phyloP scores from a whole-genome alignment of 148 eudicot genomes.

The Camellia lanceoleosa region DNA sequence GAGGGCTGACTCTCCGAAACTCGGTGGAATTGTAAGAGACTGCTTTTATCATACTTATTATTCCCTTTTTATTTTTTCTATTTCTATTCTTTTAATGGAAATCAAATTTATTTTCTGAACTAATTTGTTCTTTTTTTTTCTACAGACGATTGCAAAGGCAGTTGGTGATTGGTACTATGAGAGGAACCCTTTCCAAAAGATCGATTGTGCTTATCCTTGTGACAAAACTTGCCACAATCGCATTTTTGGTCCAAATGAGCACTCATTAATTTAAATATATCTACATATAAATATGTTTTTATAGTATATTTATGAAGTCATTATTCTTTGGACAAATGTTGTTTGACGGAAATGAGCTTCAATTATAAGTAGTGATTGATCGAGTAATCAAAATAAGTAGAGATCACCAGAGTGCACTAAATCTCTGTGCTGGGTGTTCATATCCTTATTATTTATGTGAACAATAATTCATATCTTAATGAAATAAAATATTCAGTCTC shows the following conservation, averaged over 20 bases:
- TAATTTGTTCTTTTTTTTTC: not conserved
- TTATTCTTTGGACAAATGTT: not conserved
- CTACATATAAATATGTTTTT: not conserved
- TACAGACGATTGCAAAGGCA: constrained; percentile 82
- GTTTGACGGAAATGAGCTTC: not conserved
- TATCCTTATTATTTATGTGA: not conserved
- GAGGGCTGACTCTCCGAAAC: constrained; percentile 47
- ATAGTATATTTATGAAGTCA: not conserved
- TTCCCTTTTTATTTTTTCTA: not conserved
- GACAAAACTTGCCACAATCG: constrained; percentile 62
- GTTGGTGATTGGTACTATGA: constrained; percentile 88
- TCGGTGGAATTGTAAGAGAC: constrained; percentile 41
- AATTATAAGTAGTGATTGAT: not conserved
- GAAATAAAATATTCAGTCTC: not conserved
- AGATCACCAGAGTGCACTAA: not conserved
- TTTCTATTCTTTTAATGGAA: not conserved
- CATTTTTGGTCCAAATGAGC: constrained; percentile 33
- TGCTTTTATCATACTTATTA: not conserved
- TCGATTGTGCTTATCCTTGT: constrained; percentile 93
- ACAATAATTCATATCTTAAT: not conserved
- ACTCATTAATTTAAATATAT: constrained; percentile 1
- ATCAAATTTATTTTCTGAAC: not conserved
- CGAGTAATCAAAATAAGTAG: not conserved
- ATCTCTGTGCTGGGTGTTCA: constrained; percentile 7
- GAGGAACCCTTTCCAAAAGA: constrained; percentile 58